Base-by-base conservation (phyloP, 257 asterid genomes). In the Solanum medicagineum region DNA sequence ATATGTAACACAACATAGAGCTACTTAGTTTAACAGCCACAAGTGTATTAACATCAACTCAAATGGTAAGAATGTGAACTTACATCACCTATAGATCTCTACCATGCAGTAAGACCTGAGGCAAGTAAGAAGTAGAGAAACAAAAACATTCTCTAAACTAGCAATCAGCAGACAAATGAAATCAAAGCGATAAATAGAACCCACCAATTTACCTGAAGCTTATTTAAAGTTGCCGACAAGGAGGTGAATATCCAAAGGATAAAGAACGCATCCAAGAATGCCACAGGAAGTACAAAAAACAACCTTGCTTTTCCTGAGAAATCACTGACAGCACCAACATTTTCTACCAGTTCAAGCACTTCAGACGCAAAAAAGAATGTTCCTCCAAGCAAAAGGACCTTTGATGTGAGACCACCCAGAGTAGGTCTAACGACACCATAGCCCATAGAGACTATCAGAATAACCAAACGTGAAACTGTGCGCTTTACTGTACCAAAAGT, bases 381-480 rank as follows among this genome's bases (percentile, higher is more conserved):
- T 82, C 93, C 98, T 53, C 99, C 98, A 84, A 97, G 98, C 90
- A 93, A 86, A 85, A 95, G 89, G 86, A 97, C 99, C 90, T 93
- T 95, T 53, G 95, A 94, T n/a, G 97, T 93, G 68, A 97, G 95
- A 86, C 99, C 98, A 86, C 99, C 98, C 84, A 97, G 87, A 75
- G 99, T 95, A 47, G 99, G 98, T 84, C 98, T 91, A 81, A 97
- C 98, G 80, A 97, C 99, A 89, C 99, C 99, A 71, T 91, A 95
- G 75, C 99, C 99, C 99, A 97, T 97, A 70, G 99, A 90, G 77
- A 97, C 99, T 79, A 91, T 92, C 86, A 97, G 92, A 87, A 97
- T 90, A 85, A 97, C 87, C 85, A 94, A 84, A 54, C 98, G 93
- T 26, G 99, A 93, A 65, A 97, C 90, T 9, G 99, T 92, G 82